Percentiles rank a stretch among this genome's conserved stretches.
These are phyloP conservation scores for Effrenium voratum DNA, from an alignment of 73 alveolate species.

Conservation along the genomic window DNA sequence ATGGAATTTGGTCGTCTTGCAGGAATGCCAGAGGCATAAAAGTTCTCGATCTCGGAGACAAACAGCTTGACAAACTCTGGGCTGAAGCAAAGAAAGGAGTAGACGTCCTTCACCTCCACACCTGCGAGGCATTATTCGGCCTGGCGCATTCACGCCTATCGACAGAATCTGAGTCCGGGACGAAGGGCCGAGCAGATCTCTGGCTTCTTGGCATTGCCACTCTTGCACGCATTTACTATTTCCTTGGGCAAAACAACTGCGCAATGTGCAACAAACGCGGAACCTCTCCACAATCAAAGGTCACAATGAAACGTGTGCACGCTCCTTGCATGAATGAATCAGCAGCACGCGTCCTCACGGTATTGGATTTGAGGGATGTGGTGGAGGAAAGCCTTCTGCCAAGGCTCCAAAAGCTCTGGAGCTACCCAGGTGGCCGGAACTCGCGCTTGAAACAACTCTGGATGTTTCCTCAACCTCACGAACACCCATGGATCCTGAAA, in stretches of 20 bases:
- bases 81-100: conserved; percentile 78
- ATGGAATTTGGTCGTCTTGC: conserved; percentile 45
- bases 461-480: conserved; percentile 40
- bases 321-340: too few species aligned
- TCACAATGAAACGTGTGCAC: too few species aligned
- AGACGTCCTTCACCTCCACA: conserved; percentile 72
- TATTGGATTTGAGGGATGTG: neutral
- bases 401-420: conserved; percentile 29
- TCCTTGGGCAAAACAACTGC: neutral
- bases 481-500: too few species aligned
- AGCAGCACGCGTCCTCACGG: too few species aligned
- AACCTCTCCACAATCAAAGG: too few species aligned
- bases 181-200: conserved; percentile 55
- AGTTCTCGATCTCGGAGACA: neutral
- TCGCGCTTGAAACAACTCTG: neutral
- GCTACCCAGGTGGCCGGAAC: conserved; percentile 64
- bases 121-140: too few species aligned
- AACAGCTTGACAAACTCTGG: conserved; percentile 4
- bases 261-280: too few species aligned
- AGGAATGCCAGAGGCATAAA: neutral
- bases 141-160: neutral
- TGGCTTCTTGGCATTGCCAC: neutral
- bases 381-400: neutral
- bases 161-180: neutral
- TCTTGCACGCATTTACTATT: conserved; percentile 56